Percentiles rank a stretch among this genome's conserved stretches.
phyloP scores from a whole-genome alignment of 2,329 filamentous ascomycete genomes.

The Proliferodiscus dingleyae region DNA sequence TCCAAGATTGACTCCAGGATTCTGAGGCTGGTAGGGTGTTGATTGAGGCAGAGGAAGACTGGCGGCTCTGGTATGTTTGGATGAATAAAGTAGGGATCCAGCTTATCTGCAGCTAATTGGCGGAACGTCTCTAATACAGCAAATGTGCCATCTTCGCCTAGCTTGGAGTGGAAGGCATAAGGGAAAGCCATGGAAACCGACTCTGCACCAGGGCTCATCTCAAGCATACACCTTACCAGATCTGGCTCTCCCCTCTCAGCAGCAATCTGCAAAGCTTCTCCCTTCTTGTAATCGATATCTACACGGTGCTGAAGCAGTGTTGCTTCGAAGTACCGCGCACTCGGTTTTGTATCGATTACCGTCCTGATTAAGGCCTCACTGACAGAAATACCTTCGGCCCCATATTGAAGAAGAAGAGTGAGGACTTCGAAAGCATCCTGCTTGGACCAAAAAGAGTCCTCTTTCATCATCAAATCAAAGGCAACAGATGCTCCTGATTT shows the following conservation, averaged over 20 bases:
- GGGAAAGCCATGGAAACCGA: slow-evolving; percentile 50
- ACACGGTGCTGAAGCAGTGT: slow-evolving; percentile 46
- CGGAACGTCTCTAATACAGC: slow-evolving; percentile 46
- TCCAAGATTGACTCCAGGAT: slow-evolving; percentile 49
- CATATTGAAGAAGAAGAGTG: slow-evolving; percentile 43
- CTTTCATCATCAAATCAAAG: slow-evolving; percentile 3
- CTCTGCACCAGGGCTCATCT: slow-evolving; percentile 43
- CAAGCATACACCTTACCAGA: slow-evolving; percentile 48
- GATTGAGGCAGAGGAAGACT: slow-evolving; percentile 49
- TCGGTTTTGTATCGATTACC: slow-evolving; percentile 44
- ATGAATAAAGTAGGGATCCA: slow-evolving; percentile 46
- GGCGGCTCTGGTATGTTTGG: slow-evolving; percentile 38
- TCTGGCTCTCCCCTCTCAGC: slow-evolving; percentile 46
- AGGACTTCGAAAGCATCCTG: slow-evolving; percentile 25
- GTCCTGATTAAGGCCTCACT: slow-evolving; percentile 50
- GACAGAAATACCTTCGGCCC: slow-evolving; percentile 46
- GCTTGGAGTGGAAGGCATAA: slow-evolving; percentile 43
- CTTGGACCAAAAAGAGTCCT: slow-evolving; percentile 3
- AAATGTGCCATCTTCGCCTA: slow-evolving; percentile 46
- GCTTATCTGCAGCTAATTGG: slow-evolving; percentile 43
- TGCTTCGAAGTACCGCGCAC: slow-evolving; percentile 46
- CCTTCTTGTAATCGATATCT: slow-evolving; percentile 47
- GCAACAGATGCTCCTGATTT: slow-evolving; percentile 6
- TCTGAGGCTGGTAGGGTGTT: slow-evolving; percentile 49
- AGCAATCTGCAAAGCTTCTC: slow-evolving; percentile 49